Percentiles rank a stretch among this genome's conserved stretches.
phyloP scores from a whole-genome alignment of 306 rosid genomes.

The Dicorynia guianensis region DNA sequence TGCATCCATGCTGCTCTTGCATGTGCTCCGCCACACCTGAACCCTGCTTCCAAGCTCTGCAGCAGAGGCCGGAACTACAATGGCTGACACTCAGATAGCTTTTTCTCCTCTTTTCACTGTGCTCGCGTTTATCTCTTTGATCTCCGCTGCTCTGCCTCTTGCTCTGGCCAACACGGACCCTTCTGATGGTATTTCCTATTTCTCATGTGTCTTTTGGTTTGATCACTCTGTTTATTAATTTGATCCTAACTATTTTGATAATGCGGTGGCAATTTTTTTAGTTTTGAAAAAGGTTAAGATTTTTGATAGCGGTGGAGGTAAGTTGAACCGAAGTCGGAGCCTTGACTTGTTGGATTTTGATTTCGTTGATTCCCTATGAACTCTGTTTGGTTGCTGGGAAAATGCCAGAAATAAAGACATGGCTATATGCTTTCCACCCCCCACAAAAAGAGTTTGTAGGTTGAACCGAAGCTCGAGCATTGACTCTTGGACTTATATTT shows the following conservation, averaged over 20 bases:
- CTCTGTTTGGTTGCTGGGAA: constrained; percentile 37
- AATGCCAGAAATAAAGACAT: constrained; percentile 32
- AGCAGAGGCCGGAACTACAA: constrained; percentile 38
- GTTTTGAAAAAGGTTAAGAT: constrained; percentile 31
- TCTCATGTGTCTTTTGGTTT: not conserved
- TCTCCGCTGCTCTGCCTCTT: constrained; percentile 51
- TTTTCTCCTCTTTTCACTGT: constrained; percentile 28
- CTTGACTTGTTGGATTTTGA: constrained; percentile 29
- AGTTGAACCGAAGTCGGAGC: not conserved
- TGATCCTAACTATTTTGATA: not conserved
- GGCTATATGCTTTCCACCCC: constrained; percentile 16
- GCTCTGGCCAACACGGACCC: constrained; percentile 65
- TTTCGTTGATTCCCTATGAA: constrained; percentile 23
- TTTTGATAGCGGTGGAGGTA: constrained; percentile 46
- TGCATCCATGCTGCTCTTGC: not conserved
- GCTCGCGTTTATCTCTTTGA: constrained; percentile 42
- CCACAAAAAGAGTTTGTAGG: constrained; percentile 33
- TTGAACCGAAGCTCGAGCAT: constrained; percentile 31
- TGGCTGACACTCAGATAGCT: constrained; percentile 48
- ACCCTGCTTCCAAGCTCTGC: constrained; percentile 21
- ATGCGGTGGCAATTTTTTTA: constrained; percentile 21
- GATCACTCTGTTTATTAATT: constrained; percentile 43
- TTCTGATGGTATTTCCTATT: constrained; percentile 70
- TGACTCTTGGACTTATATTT: constrained; percentile 34
- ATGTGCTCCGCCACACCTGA: constrained; percentile 56